Conservation (phyloP, 257 asterid species). For the Euphrasia confusa region DNA sequence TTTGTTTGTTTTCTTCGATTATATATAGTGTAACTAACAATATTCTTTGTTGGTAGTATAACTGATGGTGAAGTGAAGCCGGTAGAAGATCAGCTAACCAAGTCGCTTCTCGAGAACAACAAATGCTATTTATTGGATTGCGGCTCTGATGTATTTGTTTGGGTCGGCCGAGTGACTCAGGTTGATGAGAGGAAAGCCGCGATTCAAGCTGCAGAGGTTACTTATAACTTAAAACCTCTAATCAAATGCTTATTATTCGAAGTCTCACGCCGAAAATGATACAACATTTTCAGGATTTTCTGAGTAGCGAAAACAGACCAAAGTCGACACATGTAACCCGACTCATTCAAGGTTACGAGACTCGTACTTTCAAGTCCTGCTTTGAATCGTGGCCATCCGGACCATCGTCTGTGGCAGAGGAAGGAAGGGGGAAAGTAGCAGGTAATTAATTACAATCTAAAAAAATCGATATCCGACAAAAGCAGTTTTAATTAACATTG, state of each 20-base stretch:
- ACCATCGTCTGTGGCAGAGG: conserved; percentile 71
- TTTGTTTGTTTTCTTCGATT: conserved; percentile 98
- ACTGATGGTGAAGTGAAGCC: conserved; percentile 54
- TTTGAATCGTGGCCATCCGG: conserved; percentile 93
- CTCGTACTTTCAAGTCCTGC: conserved; percentile 82
- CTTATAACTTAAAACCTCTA: not conserved
- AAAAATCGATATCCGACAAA: too few relatives aligned
- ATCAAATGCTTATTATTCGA: conserved; percentile 3
- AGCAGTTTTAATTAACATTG: not conserved
- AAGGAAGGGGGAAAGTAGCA: conserved; percentile 98
- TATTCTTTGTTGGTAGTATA: conserved; percentile 49
- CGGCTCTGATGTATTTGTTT: conserved; percentile 85
- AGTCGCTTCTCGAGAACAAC: conserved; percentile 75
- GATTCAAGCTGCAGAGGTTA: conserved; percentile 81
- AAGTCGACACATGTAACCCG: conserved; percentile 72
- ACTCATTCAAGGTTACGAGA: conserved; percentile 91
- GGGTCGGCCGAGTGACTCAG: conserved; percentile 98
- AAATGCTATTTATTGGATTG: conserved; percentile 87
- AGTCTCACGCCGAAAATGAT: conserved; percentile 27
- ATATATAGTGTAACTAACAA: conserved; percentile 24
- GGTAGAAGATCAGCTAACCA: conserved; percentile 77
- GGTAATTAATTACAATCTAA: conserved; percentile 33
- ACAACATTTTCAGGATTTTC: conserved; percentile 52
- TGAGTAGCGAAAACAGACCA: conserved; percentile 80
- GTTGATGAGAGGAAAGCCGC: conserved; percentile 93